These are phyloP conservation scores for Friedmanniomyces endolithicus DNA, from an alignment of 495 filamentous ascomycete species.

Conservation along the genomic window DNA sequence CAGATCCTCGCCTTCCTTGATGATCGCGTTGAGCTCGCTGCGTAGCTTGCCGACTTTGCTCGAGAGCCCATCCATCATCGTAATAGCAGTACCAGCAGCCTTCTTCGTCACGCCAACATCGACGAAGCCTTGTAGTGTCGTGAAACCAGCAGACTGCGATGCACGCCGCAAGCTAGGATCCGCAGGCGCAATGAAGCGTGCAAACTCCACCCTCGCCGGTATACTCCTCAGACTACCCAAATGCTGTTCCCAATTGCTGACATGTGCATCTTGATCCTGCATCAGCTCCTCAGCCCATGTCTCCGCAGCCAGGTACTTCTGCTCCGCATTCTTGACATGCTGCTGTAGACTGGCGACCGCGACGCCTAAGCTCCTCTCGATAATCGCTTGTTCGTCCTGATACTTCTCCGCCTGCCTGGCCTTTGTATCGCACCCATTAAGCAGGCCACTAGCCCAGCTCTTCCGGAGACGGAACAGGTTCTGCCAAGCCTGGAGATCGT, in stretches of 20 bases:
- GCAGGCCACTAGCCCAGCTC: constrained; percentile 60
- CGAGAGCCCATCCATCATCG: constrained; percentile 40
- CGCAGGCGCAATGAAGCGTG: constrained; percentile 31
- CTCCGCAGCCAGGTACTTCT: constrained; percentile 59
- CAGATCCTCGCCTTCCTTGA: constrained; percentile 42
- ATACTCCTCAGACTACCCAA: constrained; percentile 51
- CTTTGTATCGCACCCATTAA: constrained; percentile 49
- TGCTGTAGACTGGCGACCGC: constrained; percentile 71
- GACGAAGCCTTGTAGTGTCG: constrained; percentile 59
- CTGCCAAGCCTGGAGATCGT: constrained; percentile 69
- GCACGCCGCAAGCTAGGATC: constrained; percentile 4
- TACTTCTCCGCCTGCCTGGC: constrained; percentile 41
- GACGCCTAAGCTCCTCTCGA: constrained; percentile 59
- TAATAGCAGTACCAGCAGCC: constrained; percentile 38
- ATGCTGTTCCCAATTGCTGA: constrained; percentile 56
- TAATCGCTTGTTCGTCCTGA: constrained; percentile 55
- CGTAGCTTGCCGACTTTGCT: constrained; percentile 42
- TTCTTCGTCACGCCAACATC: constrained; percentile 52
- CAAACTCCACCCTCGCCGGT: constrained; percentile 46
- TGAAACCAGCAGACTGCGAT: constrained; percentile 13
- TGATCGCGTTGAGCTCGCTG: constrained; percentile 39
- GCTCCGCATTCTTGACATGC: constrained; percentile 60
- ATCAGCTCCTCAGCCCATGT: constrained; percentile 58
- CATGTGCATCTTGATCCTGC: constrained; percentile 54
- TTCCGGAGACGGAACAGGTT: constrained; percentile 61